These are phyloP conservation scores for Skeletonema grethae DNA, from an alignment of 108 stramenopile genomes.

Conservation along the genomic window DNA sequence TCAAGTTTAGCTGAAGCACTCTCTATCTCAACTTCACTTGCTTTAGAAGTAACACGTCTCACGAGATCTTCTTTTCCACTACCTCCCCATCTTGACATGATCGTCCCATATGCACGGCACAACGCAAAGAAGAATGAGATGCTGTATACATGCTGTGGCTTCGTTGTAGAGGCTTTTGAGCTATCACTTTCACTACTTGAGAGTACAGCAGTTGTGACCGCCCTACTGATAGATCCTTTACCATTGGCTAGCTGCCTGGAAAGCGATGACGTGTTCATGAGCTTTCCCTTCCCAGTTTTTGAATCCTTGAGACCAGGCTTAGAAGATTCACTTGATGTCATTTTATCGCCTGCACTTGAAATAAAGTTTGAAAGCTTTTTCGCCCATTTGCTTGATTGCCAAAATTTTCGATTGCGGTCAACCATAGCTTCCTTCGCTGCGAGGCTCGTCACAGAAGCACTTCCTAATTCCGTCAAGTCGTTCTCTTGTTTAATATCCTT, in stretches of 20 bases:
- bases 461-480: slow-evolving; percentile 59
- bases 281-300: slow-evolving; percentile 35
- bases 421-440: slow-evolving; percentile 85
- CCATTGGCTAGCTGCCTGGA: slow-evolving; percentile 67
- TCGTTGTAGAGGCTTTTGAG: slow-evolving; percentile 8
- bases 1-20: slow-evolving; percentile 59
- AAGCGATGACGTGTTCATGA: slow-evolving; percentile 69
- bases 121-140: slow-evolving; percentile 34
- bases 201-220: slow-evolving; percentile 26
- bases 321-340: slow-evolving; percentile 19
- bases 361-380: slow-evolving; percentile 52
- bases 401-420: slow-evolving; percentile 73
- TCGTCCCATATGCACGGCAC: slow-evolving; percentile 64
- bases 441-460: slow-evolving; percentile 53
- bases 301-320: slow-evolving; percentile 7
- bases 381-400: slow-evolving; percentile 84
- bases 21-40: slow-evolving; percentile 23
- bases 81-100: slow-evolving; percentile 88
- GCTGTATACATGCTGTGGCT: slow-evolving; percentile 44
- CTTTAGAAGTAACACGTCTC: slow-evolving; percentile 19
- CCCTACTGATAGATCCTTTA: slow-evolving; percentile 27
- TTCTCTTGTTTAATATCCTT: slow-evolving; percentile 79
- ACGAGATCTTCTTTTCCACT: slow-evolving; percentile 68
- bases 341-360: slow-evolving; percentile 28
- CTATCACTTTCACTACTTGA: slow-evolving; percentile 12